Evolutionary conservation across 352 stramenopile species (phyloP).

Genomic region (Pythium brachiatum): DNA sequence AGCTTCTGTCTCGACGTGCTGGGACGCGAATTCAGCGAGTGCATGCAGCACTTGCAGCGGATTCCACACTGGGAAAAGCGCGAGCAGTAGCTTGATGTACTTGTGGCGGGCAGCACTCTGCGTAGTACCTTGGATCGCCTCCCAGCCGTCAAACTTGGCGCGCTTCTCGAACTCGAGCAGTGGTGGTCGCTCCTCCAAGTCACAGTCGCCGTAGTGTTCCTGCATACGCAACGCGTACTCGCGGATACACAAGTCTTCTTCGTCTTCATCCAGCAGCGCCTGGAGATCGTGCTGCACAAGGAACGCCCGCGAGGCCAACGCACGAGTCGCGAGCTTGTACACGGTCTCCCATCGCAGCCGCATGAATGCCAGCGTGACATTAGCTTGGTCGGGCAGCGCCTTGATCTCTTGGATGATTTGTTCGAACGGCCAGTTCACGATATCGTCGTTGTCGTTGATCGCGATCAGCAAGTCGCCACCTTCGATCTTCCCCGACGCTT

Average conservation of each 20-base stretch:
- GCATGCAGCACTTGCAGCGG: constrained; percentile 49
- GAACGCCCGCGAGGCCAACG: constrained; percentile 47
- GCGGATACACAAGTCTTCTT: constrained; percentile 65
- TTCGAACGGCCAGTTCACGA: constrained; percentile 70
- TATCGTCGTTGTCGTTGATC: constrained; percentile 50
- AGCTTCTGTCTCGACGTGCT: constrained; percentile 16
- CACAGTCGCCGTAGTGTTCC: constrained; percentile 63
- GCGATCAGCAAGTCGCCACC: constrained; percentile 70
- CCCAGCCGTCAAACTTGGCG: constrained; percentile 78
- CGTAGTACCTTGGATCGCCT: constrained; percentile 52
- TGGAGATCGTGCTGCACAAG: constrained; percentile 45
- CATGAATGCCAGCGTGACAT: constrained; percentile 55
- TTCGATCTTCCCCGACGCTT: constrained; percentile 50
- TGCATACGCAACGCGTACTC: constrained; percentile 84
- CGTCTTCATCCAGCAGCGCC: constrained; percentile 37
- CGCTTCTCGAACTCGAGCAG: constrained; percentile 68
- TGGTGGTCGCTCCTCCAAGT: constrained; percentile 45
- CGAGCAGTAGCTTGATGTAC: constrained; percentile 79
- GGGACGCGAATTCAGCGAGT: constrained; percentile 40
- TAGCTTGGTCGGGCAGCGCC: constrained; percentile 36
- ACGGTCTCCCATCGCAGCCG: constrained; percentile 56
- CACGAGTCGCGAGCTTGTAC: constrained; percentile 49
- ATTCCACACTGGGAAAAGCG: constrained; percentile 70
- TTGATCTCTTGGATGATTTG: constrained; percentile 68
- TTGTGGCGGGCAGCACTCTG: constrained; percentile 49